Evolutionary conservation across 768 basidiomycete genomes (phyloP), one percentile per base, ranked within the genome.

Genomic region (Psilocybe azurescens): DNA sequence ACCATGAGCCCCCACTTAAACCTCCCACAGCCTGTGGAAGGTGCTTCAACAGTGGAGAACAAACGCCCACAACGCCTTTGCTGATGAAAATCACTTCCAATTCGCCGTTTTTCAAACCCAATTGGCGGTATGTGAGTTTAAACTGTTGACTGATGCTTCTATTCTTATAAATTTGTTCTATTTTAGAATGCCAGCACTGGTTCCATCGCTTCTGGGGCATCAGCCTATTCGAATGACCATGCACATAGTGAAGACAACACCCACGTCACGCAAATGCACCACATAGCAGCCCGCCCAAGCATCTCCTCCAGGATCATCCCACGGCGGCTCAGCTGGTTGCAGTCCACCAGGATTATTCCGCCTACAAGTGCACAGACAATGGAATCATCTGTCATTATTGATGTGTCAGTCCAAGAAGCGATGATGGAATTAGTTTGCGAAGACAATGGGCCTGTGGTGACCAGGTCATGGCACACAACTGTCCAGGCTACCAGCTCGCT

Each of bases 251-350:
- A 84, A 61, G 82, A 84, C 56, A 72, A 74, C 54, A 69, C 74
- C 58, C 82, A 81, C 56, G 82, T 84, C 47, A 84, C 81, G 6
- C 80, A 78, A 54, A 75, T 87, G 63, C 77, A 81, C 47, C 79
- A 78, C 55, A 83, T 85, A 65, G 75, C 72, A 6, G 79, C 78
- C 2, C 79, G 77, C 36, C 74, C 75, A 63, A 79, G 74, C 51
- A 72, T 84, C 44, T 78, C 81, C 2, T 77, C 77, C 53, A 77
- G 79, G 14, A 67, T 85, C 24, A 67, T 86, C 56, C 79, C 84
- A n/a, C 74, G 83, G 41, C 74, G 82, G 18, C 72, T 83, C 44
- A 78, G 75, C 58, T 79, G 82, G 32, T 72, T 80, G 1, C 74
- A 73, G 14, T 83, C 83, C 3, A 70, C 76, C 11, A 73, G 72